Evolutionary conservation across 1,139 yeast genomes (phyloP), one percentile per base, ranked within the genome.

Genomic region (Lodderomyces oxycetoniae): DNA sequence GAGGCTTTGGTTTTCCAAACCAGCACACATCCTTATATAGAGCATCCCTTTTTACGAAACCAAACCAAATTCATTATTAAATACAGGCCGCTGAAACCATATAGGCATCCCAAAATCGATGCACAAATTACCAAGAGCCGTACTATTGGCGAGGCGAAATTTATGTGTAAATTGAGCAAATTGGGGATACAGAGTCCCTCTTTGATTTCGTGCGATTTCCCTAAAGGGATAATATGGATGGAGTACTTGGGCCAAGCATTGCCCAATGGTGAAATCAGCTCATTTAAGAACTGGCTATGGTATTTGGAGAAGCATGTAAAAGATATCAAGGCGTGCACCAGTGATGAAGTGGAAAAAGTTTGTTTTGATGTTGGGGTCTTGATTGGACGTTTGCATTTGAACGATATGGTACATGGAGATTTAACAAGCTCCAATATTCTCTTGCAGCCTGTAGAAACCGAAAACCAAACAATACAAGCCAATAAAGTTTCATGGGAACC

Each of bases 361-460:
- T 58, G 82, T 42, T 41, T 41, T 5, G 52, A 56, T 13, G 87
- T 85, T 2, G 99, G 98, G 0, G 50, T 52, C 26, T 72, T 78
- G 38, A 74, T 93, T 31, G 96, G 84, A 0, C 55, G 67, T 35
- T 61, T 91, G 47, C 99, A 93, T 58, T 51, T 71, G 44, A 67
- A 76, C 41, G 95, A 87, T 44, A 75, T 86, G 59, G 79, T 88
- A 19, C 99, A 93, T 54, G 98, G 99, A 1, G 99, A 93, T 53
- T 67, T 93, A 49, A 93, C 99, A 0, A 79, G 93, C 17, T 88
- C 97, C 0, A 93, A 93, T 51, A 74, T 89, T 19, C 71, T 93
- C 32, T 55, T 89, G 8, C 14, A 24, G 26, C 22, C 22, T 7
- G 68, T 67, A 19, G 34, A 29, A 7, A 28, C 29, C 49, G 53